These are phyloP conservation scores for Periglandula ipomoeae DNA, from an alignment of 2,329 filamentous ascomycete genomes.

Conservation along the genomic window DNA sequence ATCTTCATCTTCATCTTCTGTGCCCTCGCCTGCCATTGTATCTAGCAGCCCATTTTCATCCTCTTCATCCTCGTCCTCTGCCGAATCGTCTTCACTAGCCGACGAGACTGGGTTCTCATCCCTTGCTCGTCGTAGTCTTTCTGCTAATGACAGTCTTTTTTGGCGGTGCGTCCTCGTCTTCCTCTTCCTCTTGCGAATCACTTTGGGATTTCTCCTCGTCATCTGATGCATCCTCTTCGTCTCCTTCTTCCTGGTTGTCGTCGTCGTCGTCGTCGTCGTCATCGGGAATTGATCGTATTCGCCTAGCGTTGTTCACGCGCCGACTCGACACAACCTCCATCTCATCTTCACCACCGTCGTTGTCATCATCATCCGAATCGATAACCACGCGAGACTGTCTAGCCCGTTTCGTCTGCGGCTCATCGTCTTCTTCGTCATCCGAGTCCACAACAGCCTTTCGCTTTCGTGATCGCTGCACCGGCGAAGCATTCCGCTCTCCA, in stretches of 20 bases:
- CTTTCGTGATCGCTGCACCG: conserved; percentile 15
- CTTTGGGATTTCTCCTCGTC: conserved; percentile 5
- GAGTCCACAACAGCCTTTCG: conserved; percentile 19
- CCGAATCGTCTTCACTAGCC: conserved; percentile 10
- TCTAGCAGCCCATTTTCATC: conserved; percentile 19
- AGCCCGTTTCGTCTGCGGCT: background rate
- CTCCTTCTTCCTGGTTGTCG: background rate
- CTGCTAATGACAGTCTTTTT: conserved; percentile 14
- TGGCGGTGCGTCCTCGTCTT: conserved; percentile 10
- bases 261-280: conserved; percentile 9
- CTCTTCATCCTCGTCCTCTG: conserved; percentile 12
- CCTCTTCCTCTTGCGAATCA: conserved; percentile 6
- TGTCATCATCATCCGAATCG: conserved; percentile 6
- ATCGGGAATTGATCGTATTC: background rate
- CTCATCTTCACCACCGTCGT: background rate
- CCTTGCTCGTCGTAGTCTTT: conserved; percentile 14
- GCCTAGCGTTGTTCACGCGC: background rate
- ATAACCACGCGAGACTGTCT: background rate
- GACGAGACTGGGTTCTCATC: conserved; percentile 12
- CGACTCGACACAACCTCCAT: background rate
- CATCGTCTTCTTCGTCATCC: conserved; percentile 18
- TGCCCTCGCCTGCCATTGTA: conserved; percentile 24
- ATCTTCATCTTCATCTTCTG: conserved; percentile 18
- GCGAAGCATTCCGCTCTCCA: background rate
- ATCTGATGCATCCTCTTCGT: conserved; percentile 3